Conservation (phyloP, 768 basidiomycete genomes). For the Boletus tylopilopsis region DNA sequence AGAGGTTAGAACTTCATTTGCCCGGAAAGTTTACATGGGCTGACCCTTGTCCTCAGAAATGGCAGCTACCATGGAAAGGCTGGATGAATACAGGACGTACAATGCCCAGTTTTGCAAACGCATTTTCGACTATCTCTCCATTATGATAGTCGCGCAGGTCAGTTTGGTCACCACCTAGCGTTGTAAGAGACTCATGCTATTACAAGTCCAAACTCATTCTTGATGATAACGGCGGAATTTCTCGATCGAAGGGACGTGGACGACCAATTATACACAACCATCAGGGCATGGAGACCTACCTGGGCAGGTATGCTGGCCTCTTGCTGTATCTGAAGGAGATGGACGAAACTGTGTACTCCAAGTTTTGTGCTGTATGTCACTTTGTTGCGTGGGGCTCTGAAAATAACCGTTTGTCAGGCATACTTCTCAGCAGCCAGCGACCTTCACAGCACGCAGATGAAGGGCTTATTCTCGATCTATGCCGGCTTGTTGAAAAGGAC, state of each 20-base stretch:
- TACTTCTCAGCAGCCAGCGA: slow-evolving; percentile 88
- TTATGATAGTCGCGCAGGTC: slow-evolving; percentile 91
- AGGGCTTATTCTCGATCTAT: slow-evolving; percentile 60
- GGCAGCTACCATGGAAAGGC: slow-evolving; percentile 93
- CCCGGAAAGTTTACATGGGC: not conserved
- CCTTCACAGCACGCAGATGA: slow-evolving; percentile 79
- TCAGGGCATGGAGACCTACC: slow-evolving; percentile 70
- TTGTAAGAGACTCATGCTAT: slow-evolving; percentile 5
- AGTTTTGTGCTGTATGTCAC: slow-evolving; percentile 77
- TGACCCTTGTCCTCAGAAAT: slow-evolving; percentile 56
- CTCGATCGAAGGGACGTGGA: slow-evolving; percentile 39
- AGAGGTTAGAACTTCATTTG: slow-evolving; percentile 49
- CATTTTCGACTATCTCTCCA: slow-evolving; percentile 81
- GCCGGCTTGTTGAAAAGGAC: slow-evolving; percentile 59
- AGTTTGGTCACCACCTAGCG: slow-evolving; percentile 13
- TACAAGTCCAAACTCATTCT: slow-evolving; percentile 64
- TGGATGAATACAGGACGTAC: slow-evolving; percentile 87
- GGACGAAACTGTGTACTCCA: slow-evolving; percentile 85
- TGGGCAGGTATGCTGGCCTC: slow-evolving; percentile 85
- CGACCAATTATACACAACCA: slow-evolving; percentile 58
- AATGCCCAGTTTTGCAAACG: slow-evolving; percentile 94
- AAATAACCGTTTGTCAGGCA: slow-evolving; percentile 46
- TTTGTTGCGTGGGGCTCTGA: not conserved
- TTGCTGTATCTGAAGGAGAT: slow-evolving; percentile 95
- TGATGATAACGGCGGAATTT: slow-evolving; percentile 58